Conservation (phyloP, 225 moss, liverwort and hornwort species). For the Bryoerythrophyllum caledonicum region DNA sequence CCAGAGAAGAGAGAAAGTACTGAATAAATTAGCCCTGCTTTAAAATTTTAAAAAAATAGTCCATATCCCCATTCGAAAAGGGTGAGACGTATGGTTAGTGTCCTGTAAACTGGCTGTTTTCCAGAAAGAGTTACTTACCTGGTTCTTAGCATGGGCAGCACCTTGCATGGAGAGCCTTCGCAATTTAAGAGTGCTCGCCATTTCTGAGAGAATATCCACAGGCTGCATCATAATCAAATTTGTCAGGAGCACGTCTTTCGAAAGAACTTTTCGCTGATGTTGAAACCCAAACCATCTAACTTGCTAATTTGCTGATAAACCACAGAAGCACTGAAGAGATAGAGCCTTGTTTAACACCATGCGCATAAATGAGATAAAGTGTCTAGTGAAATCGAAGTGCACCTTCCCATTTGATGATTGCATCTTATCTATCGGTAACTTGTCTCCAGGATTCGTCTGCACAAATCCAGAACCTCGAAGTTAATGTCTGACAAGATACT, state of each 20-base stretch:
- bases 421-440: slow-evolving; percentile 27
- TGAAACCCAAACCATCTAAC: background rate
- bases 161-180: slow-evolving; percentile 95
- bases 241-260: slow-evolving; percentile 21
- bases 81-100: background rate
- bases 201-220: slow-evolving; percentile 82
- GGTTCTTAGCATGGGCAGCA: slow-evolving; percentile 56
- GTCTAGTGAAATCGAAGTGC: background rate
- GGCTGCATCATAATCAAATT: slow-evolving; percentile 52
- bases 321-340: slow-evolving; percentile 21
- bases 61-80: background rate
- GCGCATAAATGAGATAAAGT: background rate
- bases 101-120: slow-evolving; percentile 5
- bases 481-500: background rate
- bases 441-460: slow-evolving; percentile 47
- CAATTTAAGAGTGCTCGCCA: slow-evolving; percentile 86
- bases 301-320: background rate
- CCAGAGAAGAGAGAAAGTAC: background rate
- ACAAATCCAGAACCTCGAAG: slow-evolving; percentile 23
- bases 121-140: slow-evolving; percentile 44
- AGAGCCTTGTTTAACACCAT: background rate
- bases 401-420: slow-evolving; percentile 39
- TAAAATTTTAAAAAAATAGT: background rate
- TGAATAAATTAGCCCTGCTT: background rate
- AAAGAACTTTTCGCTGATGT: background rate